Evolutionary conservation across 1,284 basidiomycete species (phyloP).

Genomic region (Ustilago loliicola): DNA sequence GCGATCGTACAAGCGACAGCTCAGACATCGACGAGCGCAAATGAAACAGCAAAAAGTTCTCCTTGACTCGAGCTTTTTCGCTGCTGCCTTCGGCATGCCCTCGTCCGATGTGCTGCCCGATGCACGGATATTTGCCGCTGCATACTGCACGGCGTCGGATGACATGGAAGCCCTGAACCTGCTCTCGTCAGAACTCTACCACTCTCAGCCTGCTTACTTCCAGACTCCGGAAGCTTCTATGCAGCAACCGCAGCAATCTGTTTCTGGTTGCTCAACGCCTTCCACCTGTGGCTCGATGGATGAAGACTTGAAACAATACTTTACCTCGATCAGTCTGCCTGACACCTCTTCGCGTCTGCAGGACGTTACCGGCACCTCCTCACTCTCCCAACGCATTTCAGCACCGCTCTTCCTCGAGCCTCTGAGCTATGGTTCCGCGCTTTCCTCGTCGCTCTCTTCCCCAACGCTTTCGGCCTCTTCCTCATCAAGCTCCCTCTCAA

Average conservation of each 20-base stretch:
- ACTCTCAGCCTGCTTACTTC: background rate
- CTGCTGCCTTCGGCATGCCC: too few relatives aligned
- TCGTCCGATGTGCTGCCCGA: background rate
- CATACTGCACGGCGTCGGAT: background rate
- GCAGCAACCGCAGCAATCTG: background rate
- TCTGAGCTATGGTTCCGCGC: background rate
- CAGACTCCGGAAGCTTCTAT: background rate
- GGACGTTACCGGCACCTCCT: conserved; percentile 11
- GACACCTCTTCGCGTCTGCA: conserved; percentile 10
- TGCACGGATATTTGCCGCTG: background rate
- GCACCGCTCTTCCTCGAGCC: conserved; percentile 15
- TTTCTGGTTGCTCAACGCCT: conserved; percentile 2
- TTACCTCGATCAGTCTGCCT: background rate
- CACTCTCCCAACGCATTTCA: conserved; percentile 1
- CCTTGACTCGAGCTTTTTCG: too few relatives aligned
- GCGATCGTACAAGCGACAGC: conserved; percentile 28
- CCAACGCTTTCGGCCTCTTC: conserved; percentile 25
- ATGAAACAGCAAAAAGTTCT: conserved; percentile 7
- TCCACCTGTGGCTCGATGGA: conserved; percentile 10
- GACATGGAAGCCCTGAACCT: background rate
- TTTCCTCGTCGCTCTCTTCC: conserved; percentile 18
- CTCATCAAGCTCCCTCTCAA: conserved; percentile 9
- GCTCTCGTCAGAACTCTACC: conserved; percentile 1
- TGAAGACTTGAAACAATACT: conserved; percentile 10
- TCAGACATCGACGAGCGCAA: conserved; percentile 18